These are phyloP conservation scores for Alternaria brassicae DNA, from an alignment of 2,329 filamentous ascomycete genomes.

Conservation along the genomic window DNA sequence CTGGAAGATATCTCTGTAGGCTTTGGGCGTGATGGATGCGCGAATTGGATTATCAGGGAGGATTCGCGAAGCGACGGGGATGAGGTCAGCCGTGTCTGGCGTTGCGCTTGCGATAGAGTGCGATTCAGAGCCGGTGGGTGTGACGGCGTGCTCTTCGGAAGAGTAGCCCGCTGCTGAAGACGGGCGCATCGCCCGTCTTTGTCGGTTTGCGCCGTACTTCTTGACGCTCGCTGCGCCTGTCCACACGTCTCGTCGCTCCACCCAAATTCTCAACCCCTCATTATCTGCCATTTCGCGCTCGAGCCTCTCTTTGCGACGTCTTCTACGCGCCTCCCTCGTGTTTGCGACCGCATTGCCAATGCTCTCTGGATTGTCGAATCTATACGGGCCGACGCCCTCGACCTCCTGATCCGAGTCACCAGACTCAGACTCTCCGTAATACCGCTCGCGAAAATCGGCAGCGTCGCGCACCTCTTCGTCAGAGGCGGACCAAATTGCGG, in stretches of 20 bases:
- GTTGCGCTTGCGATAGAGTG: constrained; percentile 10
- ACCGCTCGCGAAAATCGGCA: constrained; percentile 53
- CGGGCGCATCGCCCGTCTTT: background rate
- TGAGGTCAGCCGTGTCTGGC: constrained; percentile 50
- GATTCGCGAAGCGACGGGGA: constrained; percentile 77
- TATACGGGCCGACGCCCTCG: constrained; percentile 44
- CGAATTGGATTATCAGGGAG: constrained; percentile 78
- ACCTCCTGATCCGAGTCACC: constrained; percentile 34
- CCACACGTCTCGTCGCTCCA: constrained; percentile 81
- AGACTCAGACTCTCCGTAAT: constrained; percentile 49
- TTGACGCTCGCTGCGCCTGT: constrained; percentile 70
- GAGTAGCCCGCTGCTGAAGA: constrained; percentile 15
- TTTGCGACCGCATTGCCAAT: constrained; percentile 49
- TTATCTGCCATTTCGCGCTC: constrained; percentile 70
- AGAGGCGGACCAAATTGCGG: constrained; percentile 43
- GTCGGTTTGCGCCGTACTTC: constrained; percentile 33
- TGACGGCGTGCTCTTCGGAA: constrained; percentile 13
- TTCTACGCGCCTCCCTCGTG: constrained; percentile 43
- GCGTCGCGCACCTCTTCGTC: constrained; percentile 45
- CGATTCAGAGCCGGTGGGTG: constrained; percentile 12
- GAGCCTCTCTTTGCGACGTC: constrained; percentile 47
- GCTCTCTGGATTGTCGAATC: constrained; percentile 56
- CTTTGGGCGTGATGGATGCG: constrained; percentile 72
- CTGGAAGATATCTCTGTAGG: constrained; percentile 85
- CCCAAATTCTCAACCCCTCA: constrained; percentile 79